phyloP scores from a whole-genome alignment of 352 stramenopile genomes.

The Aphanomyces astaci region DNA sequence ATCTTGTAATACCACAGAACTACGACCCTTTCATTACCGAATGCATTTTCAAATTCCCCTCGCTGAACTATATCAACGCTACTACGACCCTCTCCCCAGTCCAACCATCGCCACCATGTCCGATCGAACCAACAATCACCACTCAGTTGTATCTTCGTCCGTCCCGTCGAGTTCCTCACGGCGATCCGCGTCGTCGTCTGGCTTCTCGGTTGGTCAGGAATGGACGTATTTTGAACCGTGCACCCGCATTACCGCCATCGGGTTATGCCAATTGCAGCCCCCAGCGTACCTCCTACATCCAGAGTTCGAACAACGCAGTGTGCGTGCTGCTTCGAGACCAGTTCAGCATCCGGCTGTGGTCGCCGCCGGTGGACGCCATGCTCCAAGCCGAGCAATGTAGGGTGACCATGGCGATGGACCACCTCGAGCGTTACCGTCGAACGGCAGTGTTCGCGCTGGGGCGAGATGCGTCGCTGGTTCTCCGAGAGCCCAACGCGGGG shows the following conservation, averaged over 20 bases:
- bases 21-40: too few species aligned
- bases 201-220: background rate
- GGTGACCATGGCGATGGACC: constrained; percentile 1
- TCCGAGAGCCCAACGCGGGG: constrained; percentile 23
- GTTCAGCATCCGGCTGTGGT: constrained; percentile 10
- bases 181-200: background rate
- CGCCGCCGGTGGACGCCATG: background rate
- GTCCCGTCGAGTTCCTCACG: background rate
- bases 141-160: background rate
- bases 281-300: background rate
- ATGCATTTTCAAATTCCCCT: too few species aligned
- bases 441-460: background rate
- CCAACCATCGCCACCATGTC: background rate
- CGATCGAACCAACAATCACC: background rate
- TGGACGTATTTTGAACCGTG: background rate
- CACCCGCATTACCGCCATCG: background rate
- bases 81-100: background rate
- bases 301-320: background rate
- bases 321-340: background rate
- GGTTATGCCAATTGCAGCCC: background rate
- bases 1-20: too few species aligned
- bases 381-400: background rate
- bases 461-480: constrained; percentile 1
- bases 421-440: background rate
- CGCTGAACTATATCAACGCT: too few species aligned